Evolutionary conservation across 1,284 basidiomycete species (phyloP), one percentile per base, ranked within the genome.

Genomic region (Gyrodon tennesseensis): DNA sequence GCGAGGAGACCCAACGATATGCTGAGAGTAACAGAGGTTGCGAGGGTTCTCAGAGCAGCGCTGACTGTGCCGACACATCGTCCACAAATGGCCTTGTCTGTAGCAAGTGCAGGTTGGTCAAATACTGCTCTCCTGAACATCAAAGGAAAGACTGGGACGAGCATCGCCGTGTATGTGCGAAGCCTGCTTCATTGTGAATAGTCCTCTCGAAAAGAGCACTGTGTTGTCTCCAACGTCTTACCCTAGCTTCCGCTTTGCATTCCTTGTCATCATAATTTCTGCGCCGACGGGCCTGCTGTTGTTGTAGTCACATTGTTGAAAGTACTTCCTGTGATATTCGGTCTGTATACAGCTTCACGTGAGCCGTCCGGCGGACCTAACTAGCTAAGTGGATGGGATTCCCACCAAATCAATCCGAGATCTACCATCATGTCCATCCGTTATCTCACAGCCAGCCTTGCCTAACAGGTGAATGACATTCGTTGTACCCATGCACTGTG

Each of bases 381-480:
- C 43, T 25, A 34, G 34, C n/a, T 34, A 23, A 39, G 27, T 12
- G 7, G 46, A n/a, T 25, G n/a, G 44, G 23, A 43, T 67, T 65
- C 34, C 39, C 54, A 62, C 55, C 39, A 18, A 34, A 53, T 56
- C 37, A 9, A 58, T 59, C 44, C 54, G 60, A 68, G 18, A n/a
- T n/a, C n/a, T n/a, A 62, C 43, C 58, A 67, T 55, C 66, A 92
- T 93, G 91, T 76, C 86, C 16, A 72, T 93, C 69, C 82, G 90
- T 59, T 92, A 92, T 76, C 83, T 95, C 52, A 87, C 90, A 31
- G 88, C 92, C 55, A 88, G 82, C 73, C 78, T 93, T 64, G 92
- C 93, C 23, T 92, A 94, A 77, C 91, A 93, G 80, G 92, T 90
- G 67, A 65, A 70, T 60, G 12, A 21, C 43, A 31, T 53, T 51